Evolutionary conservation across 2,329 filamentous ascomycete genomes (phyloP).

Genomic region (Alternaria longipes): DNA sequence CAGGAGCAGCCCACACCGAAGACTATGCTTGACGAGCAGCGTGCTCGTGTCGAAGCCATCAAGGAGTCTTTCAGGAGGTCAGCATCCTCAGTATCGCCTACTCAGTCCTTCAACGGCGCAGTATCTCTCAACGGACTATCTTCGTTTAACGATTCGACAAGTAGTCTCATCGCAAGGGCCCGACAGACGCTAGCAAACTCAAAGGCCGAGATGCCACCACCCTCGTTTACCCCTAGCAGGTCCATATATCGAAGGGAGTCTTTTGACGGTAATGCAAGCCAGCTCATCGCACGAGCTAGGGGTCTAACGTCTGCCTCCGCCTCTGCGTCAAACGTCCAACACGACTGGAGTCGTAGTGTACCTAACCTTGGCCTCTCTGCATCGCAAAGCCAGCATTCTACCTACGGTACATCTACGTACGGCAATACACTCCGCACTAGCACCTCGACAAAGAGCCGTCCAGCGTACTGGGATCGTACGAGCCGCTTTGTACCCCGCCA

Average conservation of each 20-base stretch:
- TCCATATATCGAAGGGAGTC: slow-evolving; percentile 21
- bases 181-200: slow-evolving; percentile 15
- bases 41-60: slow-evolving; percentile 35
- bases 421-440: slow-evolving; percentile 25
- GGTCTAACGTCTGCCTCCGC: slow-evolving; percentile 17
- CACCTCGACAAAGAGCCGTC: slow-evolving; percentile 22
- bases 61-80: slow-evolving; percentile 26
- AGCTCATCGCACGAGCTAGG: slow-evolving; percentile 31
- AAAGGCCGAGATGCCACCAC: slow-evolving; percentile 11
- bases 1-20: slow-evolving; percentile 9
- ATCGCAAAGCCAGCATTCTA: slow-evolving; percentile 21
- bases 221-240: slow-evolving; percentile 3
- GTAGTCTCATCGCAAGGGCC: slow-evolving; percentile 24
- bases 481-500: slow-evolving; percentile 49
- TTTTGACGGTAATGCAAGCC: slow-evolving; percentile 17
- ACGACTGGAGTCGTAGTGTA: slow-evolving; percentile 41
- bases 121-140: slow-evolving; percentile 20
- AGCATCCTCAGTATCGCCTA: slow-evolving; percentile 18
- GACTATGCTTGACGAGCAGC: slow-evolving; percentile 31
- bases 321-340: slow-evolving; percentile 22
- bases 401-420: slow-evolving; percentile 25
- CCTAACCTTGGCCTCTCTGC: slow-evolving; percentile 30
- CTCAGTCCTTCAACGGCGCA: slow-evolving; percentile 16
- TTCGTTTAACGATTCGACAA: slow-evolving; percentile 15
- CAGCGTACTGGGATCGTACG: slow-evolving; percentile 44